These are phyloP conservation scores for Ceratocystis cubensis DNA, from an alignment of 2,329 filamentous ascomycete species.

Conservation along the genomic window DNA sequence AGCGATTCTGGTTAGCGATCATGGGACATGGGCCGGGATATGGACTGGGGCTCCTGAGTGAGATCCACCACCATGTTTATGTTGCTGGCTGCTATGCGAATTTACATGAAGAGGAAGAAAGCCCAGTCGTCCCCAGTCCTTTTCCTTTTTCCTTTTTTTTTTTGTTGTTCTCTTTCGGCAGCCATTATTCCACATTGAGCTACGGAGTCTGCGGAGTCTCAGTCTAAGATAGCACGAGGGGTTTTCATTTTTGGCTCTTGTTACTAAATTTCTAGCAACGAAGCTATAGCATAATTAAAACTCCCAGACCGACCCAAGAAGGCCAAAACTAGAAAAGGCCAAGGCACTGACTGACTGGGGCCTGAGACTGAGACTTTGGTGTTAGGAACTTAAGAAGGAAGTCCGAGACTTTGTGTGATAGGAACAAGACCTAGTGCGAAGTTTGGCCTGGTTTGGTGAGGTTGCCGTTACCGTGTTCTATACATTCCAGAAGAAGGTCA, in stretches of 20 bases:
- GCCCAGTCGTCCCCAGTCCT: background rate
- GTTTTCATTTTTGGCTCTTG: background rate
- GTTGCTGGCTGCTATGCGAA: background rate
- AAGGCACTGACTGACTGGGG: constrained; percentile 2
- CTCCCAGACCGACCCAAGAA: background rate
- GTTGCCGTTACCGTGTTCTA: background rate
- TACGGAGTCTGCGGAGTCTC: background rate
- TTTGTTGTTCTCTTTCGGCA: background rate
- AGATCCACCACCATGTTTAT: background rate
- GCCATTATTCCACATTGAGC: background rate
- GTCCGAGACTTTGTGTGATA: background rate
- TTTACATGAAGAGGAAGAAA: background rate
- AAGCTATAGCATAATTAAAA: background rate
- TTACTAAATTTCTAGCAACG: background rate
- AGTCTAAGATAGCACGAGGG: background rate
- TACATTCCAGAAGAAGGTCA: background rate
- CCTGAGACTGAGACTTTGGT: background rate
- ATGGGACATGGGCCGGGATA: background rate
- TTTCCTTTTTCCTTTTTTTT: background rate
- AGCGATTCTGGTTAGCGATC: constrained; percentile 2
- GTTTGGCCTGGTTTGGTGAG: background rate
- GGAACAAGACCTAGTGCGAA: background rate
- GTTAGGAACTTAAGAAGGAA: background rate
- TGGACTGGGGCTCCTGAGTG: background rate
- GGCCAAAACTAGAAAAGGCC: background rate